Evolutionary conservation across 2,329 filamentous ascomycete species (phyloP).

Genomic region (Xylariaceae sp.): DNA sequence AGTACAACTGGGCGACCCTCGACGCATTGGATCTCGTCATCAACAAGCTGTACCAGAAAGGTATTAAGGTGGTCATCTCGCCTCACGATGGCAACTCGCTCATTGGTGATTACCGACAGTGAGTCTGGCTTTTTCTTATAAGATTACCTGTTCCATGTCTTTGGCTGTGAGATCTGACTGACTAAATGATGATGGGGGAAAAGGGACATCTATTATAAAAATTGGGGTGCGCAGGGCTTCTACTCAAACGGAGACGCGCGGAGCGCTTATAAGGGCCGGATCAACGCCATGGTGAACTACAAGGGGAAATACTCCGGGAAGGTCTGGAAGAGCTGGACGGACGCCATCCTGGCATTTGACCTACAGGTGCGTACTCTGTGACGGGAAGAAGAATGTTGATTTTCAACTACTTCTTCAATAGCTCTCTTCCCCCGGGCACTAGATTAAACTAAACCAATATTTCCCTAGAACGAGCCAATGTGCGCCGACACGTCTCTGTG

Average conservation of each 20-base stretch:
- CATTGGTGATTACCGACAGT: conserved; percentile 31
- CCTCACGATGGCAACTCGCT: conserved; percentile 42
- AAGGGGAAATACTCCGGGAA: conserved; percentile 40
- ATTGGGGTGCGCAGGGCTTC: conserved; percentile 37
- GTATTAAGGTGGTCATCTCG: conserved; percentile 43
- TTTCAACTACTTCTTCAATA: too few relatives aligned
- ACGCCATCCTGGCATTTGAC: conserved; percentile 45
- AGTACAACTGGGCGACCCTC: conserved; percentile 38
- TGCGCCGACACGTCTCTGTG: conserved; percentile 35
- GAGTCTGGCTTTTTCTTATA: conserved; percentile 4
- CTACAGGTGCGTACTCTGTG: conserved; percentile 38
- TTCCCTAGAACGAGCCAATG: conserved; percentile 46
- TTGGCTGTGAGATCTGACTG: background rate
- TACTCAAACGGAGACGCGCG: conserved; percentile 41
- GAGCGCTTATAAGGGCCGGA: conserved; percentile 40
- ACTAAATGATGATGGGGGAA: too few relatives aligned
- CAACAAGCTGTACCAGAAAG: conserved; percentile 37
- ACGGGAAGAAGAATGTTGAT: too few relatives aligned
- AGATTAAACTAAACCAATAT: too few relatives aligned
- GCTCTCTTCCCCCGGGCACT: too few relatives aligned
- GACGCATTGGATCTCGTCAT: conserved; percentile 41
- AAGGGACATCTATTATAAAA: conserved; percentile 31
- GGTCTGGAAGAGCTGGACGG: conserved; percentile 43
- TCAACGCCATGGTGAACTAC: conserved; percentile 43
- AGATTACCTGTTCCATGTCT: background rate